Evolutionary conservation across 2,329 filamentous ascomycete genomes (phyloP).

Genomic region (Calonectria pseudoreteaudii): DNA sequence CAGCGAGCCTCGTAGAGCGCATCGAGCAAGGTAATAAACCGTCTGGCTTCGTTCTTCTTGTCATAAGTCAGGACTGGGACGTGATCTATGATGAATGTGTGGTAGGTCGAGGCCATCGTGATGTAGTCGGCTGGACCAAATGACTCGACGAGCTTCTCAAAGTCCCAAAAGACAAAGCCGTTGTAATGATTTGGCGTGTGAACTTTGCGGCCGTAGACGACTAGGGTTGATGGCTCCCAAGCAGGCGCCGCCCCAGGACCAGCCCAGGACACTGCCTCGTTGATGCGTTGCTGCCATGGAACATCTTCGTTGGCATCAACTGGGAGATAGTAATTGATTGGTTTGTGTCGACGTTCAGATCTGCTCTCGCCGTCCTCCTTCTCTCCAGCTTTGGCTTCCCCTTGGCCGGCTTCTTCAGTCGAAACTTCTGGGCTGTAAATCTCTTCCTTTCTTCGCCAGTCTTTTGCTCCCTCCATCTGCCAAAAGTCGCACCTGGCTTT

Average conservation of each 20-base stretch:
- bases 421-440: constrained; percentile 18
- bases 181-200: constrained; percentile 67
- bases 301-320: constrained; percentile 43
- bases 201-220: constrained; percentile 74
- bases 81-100: constrained; percentile 80
- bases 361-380: constrained; percentile 26
- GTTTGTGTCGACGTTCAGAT: constrained; percentile 37
- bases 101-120: constrained; percentile 81
- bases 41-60: constrained; percentile 83
- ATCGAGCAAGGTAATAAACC: constrained; percentile 84
- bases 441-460: constrained; percentile 74
- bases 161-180: constrained; percentile 74
- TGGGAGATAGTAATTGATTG: constrained; percentile 46
- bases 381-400: neutral
- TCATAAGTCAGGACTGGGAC: constrained; percentile 75
- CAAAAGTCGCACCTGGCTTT: constrained; percentile 84
- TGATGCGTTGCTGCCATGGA: constrained; percentile 41
- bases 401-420: neutral
- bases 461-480: constrained; percentile 82
- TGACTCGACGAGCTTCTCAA: constrained; percentile 73
- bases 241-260: constrained; percentile 34
- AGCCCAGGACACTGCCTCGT: constrained; percentile 39
- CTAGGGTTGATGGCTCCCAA: constrained; percentile 58
- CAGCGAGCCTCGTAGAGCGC: constrained; percentile 86
- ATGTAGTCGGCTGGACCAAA: constrained; percentile 88